phyloP scores from a whole-genome alignment of 179 eudicot species.

The Actinidia arguta region DNA sequence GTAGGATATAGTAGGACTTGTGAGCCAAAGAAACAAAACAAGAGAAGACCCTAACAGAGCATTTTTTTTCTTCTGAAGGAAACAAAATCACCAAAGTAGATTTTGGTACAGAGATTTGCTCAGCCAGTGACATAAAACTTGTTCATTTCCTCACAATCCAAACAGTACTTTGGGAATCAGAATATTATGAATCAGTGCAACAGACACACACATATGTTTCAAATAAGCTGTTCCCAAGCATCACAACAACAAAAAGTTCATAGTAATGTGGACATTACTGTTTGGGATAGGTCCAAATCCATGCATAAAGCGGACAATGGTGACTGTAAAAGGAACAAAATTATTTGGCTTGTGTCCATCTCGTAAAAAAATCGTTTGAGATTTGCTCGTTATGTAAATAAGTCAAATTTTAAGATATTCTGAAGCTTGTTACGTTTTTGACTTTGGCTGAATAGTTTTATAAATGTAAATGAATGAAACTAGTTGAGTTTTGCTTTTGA shows the following conservation, averaged over 20 bases:
- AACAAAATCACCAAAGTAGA: slow-evolving; percentile 2
- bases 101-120: slow-evolving; percentile 11
- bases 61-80: background rate
- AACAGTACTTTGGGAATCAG: background rate
- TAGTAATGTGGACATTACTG: no score
- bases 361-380: no score
- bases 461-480: no score
- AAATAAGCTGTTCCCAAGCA: background rate
- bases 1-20: background rate
- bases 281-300: background rate
- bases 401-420: no score
- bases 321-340: background rate
- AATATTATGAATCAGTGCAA: slow-evolving; percentile 1
- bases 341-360: background rate
- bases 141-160: slow-evolving; percentile 3
- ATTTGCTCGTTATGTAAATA: no score
- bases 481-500: no score
- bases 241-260: background rate
- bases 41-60: background rate
- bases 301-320: background rate
- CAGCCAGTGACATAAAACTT: background rate
- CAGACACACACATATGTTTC: slow-evolving; percentile 1
- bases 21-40: background rate
- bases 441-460: no score
- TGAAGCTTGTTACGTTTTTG: no score